Conservation (phyloP, 768 basidiomycete species). For the Macrolepiota fuliginosa region DNA sequence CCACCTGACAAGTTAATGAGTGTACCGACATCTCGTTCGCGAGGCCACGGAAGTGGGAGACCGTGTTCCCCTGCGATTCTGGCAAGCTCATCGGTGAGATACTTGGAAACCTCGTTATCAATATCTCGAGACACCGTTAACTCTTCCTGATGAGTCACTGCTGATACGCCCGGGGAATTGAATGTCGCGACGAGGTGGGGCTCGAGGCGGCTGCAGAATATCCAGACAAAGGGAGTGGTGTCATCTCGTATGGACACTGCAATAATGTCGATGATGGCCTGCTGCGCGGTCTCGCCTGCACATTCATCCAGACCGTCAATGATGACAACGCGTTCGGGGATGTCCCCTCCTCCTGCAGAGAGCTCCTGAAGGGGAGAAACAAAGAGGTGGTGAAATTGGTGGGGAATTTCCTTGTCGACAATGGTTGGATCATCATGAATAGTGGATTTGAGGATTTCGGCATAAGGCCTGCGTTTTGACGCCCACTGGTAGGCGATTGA, state of each 20-base stretch:
- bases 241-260: not conserved
- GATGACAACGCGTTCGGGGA: slow-evolving; percentile 16
- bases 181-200: slow-evolving; percentile 17
- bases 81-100: not conserved
- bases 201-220: slow-evolving; percentile 26
- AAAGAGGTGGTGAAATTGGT: slow-evolving; percentile 16
- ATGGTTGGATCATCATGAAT: slow-evolving; percentile 5
- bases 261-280: not conserved
- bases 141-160: not conserved
- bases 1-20: not conserved
- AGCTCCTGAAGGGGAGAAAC: slow-evolving; percentile 9
- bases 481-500: slow-evolving; percentile 23
- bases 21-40: not conserved
- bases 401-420: slow-evolving; percentile 3
- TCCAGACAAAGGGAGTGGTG: slow-evolving; percentile 18
- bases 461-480: not conserved
- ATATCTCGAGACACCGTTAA: not conserved
- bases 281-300: not conserved
- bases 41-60: not conserved
- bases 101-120: not conserved
- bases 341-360: not conserved
- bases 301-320: slow-evolving; percentile 29
- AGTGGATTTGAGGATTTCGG: slow-evolving; percentile 8
- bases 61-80: not conserved
- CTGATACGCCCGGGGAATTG: not conserved